Base-by-base conservation (phyloP, 306 rosid species). In the Fragaria ananassa region DNA sequence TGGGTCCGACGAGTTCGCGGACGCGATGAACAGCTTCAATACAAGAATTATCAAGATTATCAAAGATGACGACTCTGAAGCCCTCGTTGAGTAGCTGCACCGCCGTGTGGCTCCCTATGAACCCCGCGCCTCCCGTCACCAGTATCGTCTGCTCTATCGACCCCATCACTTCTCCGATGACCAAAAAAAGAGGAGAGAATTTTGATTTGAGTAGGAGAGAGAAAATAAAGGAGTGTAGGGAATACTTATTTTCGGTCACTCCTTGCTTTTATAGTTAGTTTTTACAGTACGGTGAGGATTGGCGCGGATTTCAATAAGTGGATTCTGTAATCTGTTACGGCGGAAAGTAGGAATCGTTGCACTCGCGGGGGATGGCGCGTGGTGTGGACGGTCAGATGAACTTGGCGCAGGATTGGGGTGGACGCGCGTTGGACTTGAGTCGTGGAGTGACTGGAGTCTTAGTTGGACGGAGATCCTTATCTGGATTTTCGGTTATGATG, bases 81-180 rank as follows among this genome's bases (percentile, higher is more conserved):
- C 96, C 97, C 19, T 70, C 91, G 0, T 85, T 75, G 41, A 95
- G 97, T 14, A 95, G 97, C 86, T 92, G 97, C 78, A 92, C 88
- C 23, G 81, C 97, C 11, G 98, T 95, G 88, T 95, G 98, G 71
- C 86, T 88, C 47, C 97, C 97, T 12, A 95, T 90, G 83, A 92
- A 95, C 0, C 98, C 97, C 4, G 98, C 93, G 8, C 97, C 97
- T 0, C 97, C 97, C 34, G 99, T 95, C 1, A 92, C 93, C 47
- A 95, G 88, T 68, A 95, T 86, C 69, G 77, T 85, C 81, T 85
- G 90, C 62, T 76, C 87, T 10, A 73, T 81, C 19, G 80, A 89
- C 88, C 86, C 89, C 85, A 90, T 79, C 8, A 45, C 25, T 37
- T 37, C 41, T 37, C 41, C 41, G 56, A 13, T 23, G 25, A 23